Base-by-base conservation (phyloP, 108 stramenopile species). In the Discostella stelligeroides region DNA sequence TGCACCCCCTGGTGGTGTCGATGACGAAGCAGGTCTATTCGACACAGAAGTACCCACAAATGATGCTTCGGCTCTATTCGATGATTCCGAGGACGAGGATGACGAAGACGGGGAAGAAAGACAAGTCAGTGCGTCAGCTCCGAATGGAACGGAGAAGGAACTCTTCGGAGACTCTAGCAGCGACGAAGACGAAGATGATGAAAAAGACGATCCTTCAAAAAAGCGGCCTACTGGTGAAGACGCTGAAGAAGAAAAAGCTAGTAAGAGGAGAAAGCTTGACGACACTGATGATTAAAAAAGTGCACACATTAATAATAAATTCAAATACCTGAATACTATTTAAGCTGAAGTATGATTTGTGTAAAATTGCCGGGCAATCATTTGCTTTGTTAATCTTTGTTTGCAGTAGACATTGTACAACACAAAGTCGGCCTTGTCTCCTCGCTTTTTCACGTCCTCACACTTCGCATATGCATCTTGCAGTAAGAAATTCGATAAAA, bases 91-190 rank as follows among this genome's bases (percentile, higher is more conserved):
- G 43, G 75, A 79, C 14, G 73, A 70, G 17, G 76, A 68, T 57
- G 77, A 74, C 23, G 79, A 45, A 27, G 78, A 75, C 56, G 74
- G 79, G 23, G 73, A 61, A 14, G 73, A 75, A 5, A 60, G 20
- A 24, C 42, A 62, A 54, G 62, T 53, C 7, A 57, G 50, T 24
- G 29, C 47, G 20, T 47, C 45, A 28, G 76, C 71, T 12, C 62
- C 50, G 73, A 63, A 61, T 37, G 79, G 68, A 21, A 85, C 83
- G 13, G 85, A 87, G 47, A 74, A 88, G 50, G 90, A 91, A 40
- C 66, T 91, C 24, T 91, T 91, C 79, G 90, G 90, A 11, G 90
- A 86, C 51, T 71, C 70, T 6, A 62, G 70, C 38, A 61, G 60
- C n/a, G n/a, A n/a, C n/a, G n/a, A n/a, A n/a, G n/a, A n/a, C n/a